phyloP scores from a whole-genome alignment of 352 stramenopile genomes.

The Pythium biforme region DNA sequence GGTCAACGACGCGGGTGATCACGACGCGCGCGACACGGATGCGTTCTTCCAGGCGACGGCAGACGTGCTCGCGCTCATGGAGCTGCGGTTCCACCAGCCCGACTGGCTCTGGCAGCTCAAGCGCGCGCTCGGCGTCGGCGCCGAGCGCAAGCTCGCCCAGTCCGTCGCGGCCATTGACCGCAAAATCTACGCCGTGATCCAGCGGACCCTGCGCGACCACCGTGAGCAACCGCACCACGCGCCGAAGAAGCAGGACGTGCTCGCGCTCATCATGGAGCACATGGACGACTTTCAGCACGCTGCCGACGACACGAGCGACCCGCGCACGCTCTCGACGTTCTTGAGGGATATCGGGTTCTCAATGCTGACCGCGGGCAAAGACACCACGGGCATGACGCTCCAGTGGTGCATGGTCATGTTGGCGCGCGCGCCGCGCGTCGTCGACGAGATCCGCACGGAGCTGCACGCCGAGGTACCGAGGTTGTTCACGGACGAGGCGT shows the following conservation, averaged over 20 bases:
- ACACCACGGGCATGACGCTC: slow-evolving; percentile 63
- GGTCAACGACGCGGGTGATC: background rate
- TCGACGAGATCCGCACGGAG: slow-evolving; percentile 10
- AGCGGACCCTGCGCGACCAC: slow-evolving; percentile 30
- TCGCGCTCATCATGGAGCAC: slow-evolving; percentile 37
- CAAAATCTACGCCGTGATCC: slow-evolving; percentile 28
- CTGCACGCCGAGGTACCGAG: slow-evolving; percentile 5
- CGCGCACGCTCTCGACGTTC: slow-evolving; percentile 30
- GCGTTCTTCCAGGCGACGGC: background rate
- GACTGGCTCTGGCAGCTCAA: slow-evolving; percentile 51
- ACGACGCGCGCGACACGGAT: background rate
- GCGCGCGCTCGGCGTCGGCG: slow-evolving; percentile 27
- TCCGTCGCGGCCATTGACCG: slow-evolving; percentile 30
- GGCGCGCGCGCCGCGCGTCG: slow-evolving; percentile 48
- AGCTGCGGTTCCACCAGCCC: slow-evolving; percentile 45
- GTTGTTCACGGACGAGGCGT: slow-evolving; percentile 9
- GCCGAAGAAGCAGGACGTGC: slow-evolving; percentile 29
- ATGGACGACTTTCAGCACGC: slow-evolving; percentile 29
- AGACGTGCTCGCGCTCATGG: background rate
- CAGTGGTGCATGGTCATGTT: slow-evolving; percentile 79
- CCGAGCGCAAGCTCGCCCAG: slow-evolving; percentile 37
- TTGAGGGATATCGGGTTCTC: slow-evolving; percentile 75
- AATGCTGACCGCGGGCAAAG: slow-evolving; percentile 68
- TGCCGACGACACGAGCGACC: slow-evolving; percentile 9
- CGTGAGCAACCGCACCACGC: background rate